Evolutionary conservation across 2,329 filamentous ascomycete species (phyloP).

Genomic region (Xylaria arbuscula): DNA sequence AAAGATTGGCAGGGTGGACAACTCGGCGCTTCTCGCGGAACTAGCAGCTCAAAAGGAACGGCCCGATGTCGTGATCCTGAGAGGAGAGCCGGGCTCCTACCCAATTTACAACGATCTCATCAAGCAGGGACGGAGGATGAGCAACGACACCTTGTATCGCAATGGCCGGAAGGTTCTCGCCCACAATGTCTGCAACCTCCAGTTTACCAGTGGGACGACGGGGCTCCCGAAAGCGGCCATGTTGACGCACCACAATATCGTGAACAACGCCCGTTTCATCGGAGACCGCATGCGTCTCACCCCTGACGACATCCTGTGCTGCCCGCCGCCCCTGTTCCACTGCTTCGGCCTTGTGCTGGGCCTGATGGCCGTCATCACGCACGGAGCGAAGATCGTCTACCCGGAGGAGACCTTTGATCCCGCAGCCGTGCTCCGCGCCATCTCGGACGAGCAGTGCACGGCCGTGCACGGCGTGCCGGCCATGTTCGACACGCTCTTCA

Average conservation of each 20-base stretch:
- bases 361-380: slow-evolving; percentile 76
- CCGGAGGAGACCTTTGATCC: slow-evolving; percentile 80
- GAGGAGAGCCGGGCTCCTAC: slow-evolving; percentile 65
- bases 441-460: slow-evolving; percentile 75
- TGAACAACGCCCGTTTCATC: slow-evolving; percentile 76
- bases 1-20: slow-evolving; percentile 73
- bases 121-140: slow-evolving; percentile 60
- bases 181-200: slow-evolving; percentile 77
- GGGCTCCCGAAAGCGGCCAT: slow-evolving; percentile 79
- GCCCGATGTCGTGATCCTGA: slow-evolving; percentile 69
- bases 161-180: slow-evolving; percentile 67
- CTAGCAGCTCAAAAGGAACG: slow-evolving; percentile 59
- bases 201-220: slow-evolving; percentile 81
- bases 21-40: slow-evolving; percentile 67
- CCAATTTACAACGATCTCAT: slow-evolving; percentile 70
- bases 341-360: slow-evolving; percentile 86
- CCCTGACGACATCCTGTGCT: slow-evolving; percentile 76
- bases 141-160: slow-evolving; percentile 62
- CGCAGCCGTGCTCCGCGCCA: slow-evolving; percentile 71
- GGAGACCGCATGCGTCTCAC: slow-evolving; percentile 79
- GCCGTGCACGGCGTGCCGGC: slow-evolving; percentile 84
- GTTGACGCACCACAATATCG: slow-evolving; percentile 74
- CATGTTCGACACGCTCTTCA: slow-evolving; percentile 78
- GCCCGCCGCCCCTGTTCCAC: slow-evolving; percentile 86
- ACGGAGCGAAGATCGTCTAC: slow-evolving; percentile 81